Base-by-base conservation (phyloP, 176 grass and related monocot genomes). In the Elaeis guineensis region DNA sequence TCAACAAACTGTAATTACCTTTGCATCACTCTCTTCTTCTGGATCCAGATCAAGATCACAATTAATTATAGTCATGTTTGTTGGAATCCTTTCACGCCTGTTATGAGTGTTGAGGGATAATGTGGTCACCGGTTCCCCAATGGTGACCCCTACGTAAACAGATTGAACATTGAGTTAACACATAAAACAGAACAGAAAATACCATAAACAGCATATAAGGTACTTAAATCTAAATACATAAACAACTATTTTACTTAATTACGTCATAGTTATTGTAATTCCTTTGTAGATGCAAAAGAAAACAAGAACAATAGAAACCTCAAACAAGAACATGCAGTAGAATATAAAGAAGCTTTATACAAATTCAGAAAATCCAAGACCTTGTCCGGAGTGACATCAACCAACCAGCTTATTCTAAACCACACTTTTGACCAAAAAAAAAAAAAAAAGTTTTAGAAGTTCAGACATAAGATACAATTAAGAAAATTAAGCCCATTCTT, bases 11-110 rank as follows among this genome's bases (percentile, higher is more conserved):
- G 11, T 44, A 44, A 44, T 61, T 55, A 73, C 70, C 70, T 73
- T 73, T 17, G 19, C 14, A 25, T 32, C 35, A 4, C 14, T 2
- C 7, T 21, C 58, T 28, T 62, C 51, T 44, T 69, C 67, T 3
- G 12, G 16, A 63, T 63, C 59, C 7, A 28, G 59, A 25, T 63
- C 55, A 17, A 24, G 59, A 21, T 62, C 70, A 19, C 70, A 63
- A 24, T 63, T 63, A 19, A 73, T 48, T 12, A 63, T 17, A 8
- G 19, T 3, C 7, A 23, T 63, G 50, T 49, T 55, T 61, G 56
- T 15, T 49, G 59, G 28, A 48, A 16, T n/a, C n/a, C 70, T 54
- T 52, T 12, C 19, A 3, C 49, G 44, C 6, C 17, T 20, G 28
- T 6, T 55, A 25, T 24, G 15, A 53, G 20, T 17, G 29, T 26